Evolutionary conservation across 352 stramenopile species (phyloP).

Genomic region (Phytophthora aleatoria): DNA sequence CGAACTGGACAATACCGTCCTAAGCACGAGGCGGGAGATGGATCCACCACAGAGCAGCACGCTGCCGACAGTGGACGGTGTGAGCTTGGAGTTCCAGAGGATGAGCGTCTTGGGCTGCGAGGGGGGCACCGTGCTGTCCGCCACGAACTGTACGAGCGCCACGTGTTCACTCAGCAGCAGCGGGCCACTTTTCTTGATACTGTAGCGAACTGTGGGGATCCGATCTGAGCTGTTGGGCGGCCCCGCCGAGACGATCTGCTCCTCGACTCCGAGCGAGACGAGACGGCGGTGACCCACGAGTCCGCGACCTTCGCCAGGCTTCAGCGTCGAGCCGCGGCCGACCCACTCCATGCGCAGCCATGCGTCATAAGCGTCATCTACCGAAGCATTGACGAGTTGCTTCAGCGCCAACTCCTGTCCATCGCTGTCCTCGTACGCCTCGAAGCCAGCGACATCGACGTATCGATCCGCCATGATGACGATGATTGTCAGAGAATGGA

Average conservation of each 20-base stretch:
- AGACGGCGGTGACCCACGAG: constrained; percentile 47
- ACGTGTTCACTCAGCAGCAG: constrained; percentile 58
- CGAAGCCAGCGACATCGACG: constrained; percentile 44
- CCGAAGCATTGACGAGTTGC: constrained; percentile 39
- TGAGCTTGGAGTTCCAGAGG: constrained; percentile 67
- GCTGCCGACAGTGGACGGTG: constrained; percentile 48
- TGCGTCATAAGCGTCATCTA: constrained; percentile 47
- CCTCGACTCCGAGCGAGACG: constrained; percentile 49
- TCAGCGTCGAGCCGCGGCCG: constrained; percentile 33
- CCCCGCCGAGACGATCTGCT: constrained; percentile 61
- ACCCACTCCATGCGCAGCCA: constrained; percentile 62
- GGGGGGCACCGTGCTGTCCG: constrained; percentile 30
- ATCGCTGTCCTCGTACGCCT: constrained; percentile 53
- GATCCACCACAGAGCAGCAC: constrained; percentile 64
- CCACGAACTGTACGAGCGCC: constrained; percentile 61
- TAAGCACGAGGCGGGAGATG: constrained; percentile 42
- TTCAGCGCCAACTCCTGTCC: constrained; percentile 55
- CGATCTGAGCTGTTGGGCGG: constrained; percentile 39
- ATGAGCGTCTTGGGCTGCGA: constrained; percentile 55
- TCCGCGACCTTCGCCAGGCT: constrained; percentile 42
- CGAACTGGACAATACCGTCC: constrained; percentile 35
- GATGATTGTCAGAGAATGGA: neutral
- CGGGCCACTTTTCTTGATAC: constrained; percentile 46
- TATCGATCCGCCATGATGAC: constrained; percentile 40
- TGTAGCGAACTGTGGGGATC: constrained; percentile 60